phyloP scores from a whole-genome alignment of 1,284 basidiomycete species.

The Tilletiaria anomala region DNA sequence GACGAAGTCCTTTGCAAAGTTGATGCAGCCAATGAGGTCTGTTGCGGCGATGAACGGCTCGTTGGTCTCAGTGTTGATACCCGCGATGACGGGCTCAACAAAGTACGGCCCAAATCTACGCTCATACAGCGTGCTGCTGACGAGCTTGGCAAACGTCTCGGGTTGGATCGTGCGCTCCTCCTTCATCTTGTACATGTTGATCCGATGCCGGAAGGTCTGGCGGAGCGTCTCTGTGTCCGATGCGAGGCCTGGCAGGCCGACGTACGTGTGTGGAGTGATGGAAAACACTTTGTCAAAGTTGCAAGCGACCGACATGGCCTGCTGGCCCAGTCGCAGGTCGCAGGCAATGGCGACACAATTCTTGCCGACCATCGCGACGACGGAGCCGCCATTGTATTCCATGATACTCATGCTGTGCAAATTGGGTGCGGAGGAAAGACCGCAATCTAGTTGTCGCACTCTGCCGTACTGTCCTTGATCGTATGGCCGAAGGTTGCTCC shows the following conservation, averaged over 20 bases:
- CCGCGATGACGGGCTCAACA: conserved; percentile 91
- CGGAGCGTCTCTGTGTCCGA: conserved; percentile 83
- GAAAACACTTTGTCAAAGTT: conserved; percentile 96
- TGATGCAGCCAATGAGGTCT: conserved; percentile 90
- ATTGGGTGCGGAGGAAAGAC: too few species aligned
- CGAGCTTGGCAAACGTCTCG: conserved; percentile 86
- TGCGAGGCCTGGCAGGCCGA: conserved; percentile 83
- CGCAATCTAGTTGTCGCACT: too few species aligned
- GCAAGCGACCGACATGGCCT: conserved; percentile 71
- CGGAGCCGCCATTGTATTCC: conserved; percentile 87
- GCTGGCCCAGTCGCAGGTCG: conserved; percentile 80
- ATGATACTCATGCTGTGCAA: conserved; percentile 32
- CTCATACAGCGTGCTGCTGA: conserved; percentile 94
- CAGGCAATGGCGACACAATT: conserved; percentile 97
- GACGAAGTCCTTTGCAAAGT: conserved; percentile 91
- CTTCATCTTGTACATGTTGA: conserved; percentile 99
- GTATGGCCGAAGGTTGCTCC: too few species aligned
- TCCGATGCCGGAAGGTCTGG: conserved; percentile 54
- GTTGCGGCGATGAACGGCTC: conserved; percentile 95
- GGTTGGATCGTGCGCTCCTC: conserved; percentile 95
- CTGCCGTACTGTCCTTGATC: too few species aligned
- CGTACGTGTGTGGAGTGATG: conserved; percentile 78
- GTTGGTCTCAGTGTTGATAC: conserved; percentile 60
- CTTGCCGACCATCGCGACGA: conserved; percentile 97
- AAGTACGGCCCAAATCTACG: conserved; percentile 92